Percentiles rank a stretch among this genome's conserved stretches.
Conservation (phyloP, 768 basidiomycete species). For the Lepiota venenata region DNA sequence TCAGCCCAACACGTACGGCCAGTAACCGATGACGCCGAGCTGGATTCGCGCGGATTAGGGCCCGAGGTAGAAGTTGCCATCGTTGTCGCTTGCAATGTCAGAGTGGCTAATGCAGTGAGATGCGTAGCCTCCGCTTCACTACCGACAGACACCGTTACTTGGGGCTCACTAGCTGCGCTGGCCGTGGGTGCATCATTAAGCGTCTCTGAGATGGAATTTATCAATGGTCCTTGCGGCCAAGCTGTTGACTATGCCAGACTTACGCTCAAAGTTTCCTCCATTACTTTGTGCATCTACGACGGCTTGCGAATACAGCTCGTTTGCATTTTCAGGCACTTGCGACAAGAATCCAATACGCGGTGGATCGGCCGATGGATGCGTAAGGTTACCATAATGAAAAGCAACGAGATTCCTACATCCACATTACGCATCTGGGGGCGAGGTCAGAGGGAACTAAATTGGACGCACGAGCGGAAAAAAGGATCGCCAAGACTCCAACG, state of each 20-base stretch:
- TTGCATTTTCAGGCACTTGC: conserved; percentile 53
- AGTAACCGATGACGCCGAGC: not conserved
- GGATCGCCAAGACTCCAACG: conserved; percentile 75
- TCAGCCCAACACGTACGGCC: not conserved
- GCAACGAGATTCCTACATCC: conserved; percentile 50
- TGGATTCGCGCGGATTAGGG: not conserved
- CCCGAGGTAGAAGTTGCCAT: not conserved
- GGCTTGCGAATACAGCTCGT: conserved; percentile 30
- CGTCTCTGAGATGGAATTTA: conserved; percentile 21
- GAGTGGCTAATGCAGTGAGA: not conserved
- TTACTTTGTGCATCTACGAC: conserved; percentile 32
- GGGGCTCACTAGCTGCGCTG: conserved; percentile 21
- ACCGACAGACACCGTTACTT: conserved; percentile 7
- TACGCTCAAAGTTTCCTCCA: conserved; percentile 37
- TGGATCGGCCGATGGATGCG: conserved; percentile 61
- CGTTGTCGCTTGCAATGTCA: not conserved
- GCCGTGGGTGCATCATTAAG: conserved; percentile 32
- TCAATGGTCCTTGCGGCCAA: not conserved
- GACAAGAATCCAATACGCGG: conserved; percentile 68
- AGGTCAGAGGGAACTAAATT: not conserved
- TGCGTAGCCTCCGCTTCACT: not conserved
- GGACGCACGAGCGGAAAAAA: conserved; percentile 65
- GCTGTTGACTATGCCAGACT: conserved; percentile 3
- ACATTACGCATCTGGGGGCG: not conserved
- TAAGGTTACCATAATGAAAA: conserved; percentile 72